A percentile compares a stretch with the other conserved stretches of the same genome.
These are phyloP conservation scores for Alternaria sp. DNA, from an alignment of 2,329 filamentous ascomycete genomes.

Conservation along the genomic window DNA sequence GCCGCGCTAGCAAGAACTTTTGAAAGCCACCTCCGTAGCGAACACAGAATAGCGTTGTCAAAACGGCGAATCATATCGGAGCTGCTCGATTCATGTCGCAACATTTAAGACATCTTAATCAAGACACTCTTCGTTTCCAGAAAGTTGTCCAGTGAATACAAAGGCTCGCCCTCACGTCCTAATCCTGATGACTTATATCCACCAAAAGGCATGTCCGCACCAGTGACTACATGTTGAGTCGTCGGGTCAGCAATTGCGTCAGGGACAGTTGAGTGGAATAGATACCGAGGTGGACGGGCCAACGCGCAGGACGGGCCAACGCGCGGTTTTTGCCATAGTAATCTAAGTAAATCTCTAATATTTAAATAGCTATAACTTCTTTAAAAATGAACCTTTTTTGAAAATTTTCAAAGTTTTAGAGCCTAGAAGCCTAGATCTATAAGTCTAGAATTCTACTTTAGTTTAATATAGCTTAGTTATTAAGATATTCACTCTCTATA, in stretches of 20 bases:
- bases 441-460: too few relatives aligned
- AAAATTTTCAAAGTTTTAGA: too few relatives aligned
- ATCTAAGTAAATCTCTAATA: too few relatives aligned
- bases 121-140: conserved; percentile 48
- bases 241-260: conserved; percentile 1
- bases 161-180: conserved; percentile 48
- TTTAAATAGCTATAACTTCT: too few relatives aligned
- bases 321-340: too few relatives aligned
- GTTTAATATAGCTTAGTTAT: too few relatives aligned
- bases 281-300: too few relatives aligned
- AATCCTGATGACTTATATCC: conserved; percentile 52
- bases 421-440: too few relatives aligned
- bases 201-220: conserved; percentile 53
- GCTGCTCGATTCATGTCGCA: conserved; percentile 17
- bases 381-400: too few relatives aligned
- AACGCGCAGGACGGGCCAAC: too few relatives aligned
- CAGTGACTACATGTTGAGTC: conserved; percentile 10
- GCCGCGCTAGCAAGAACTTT: too few relatives aligned
- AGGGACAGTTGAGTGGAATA: neutral
- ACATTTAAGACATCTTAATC: conserved; percentile 38
- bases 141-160: conserved; percentile 46
- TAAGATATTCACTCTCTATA: too few relatives aligned
- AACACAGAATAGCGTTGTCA: conserved; percentile 18
- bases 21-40: neutral
- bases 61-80: conserved; percentile 11